These are phyloP conservation scores for Fraxinus sp. DNA, from an alignment of 305 asterid genomes.

Conservation along the genomic window DNA sequence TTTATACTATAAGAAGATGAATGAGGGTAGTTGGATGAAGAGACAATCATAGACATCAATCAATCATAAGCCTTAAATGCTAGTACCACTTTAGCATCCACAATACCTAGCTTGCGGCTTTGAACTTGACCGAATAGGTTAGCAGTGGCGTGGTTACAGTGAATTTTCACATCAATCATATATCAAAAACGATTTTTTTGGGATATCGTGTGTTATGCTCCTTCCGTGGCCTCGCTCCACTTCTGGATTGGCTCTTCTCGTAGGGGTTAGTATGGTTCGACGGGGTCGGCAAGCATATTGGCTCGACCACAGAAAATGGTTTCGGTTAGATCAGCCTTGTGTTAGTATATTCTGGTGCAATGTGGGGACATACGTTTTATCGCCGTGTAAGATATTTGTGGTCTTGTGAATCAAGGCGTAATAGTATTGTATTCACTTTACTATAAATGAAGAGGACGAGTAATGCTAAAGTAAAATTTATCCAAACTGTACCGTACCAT, in stretches of 20 bases:
- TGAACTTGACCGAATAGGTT: not conserved
- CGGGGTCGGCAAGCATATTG: not conserved
- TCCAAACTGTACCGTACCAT: not conserved
- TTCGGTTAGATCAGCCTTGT: no score
- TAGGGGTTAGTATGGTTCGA: not conserved
- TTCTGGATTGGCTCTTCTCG: not conserved
- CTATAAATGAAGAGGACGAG: constrained; percentile 21
- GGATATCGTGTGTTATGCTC: not conserved
- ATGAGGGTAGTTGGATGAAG: not conserved
- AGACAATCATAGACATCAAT: no score
- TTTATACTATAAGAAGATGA: no score
- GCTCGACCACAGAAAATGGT: no score
- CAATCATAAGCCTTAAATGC: not conserved
- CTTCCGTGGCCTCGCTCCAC: not conserved
- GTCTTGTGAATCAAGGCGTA: no score
- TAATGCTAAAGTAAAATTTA: constrained; percentile 30
- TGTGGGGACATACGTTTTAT: no score
- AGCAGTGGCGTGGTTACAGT: no score
- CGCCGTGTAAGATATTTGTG: no score
- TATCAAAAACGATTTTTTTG: not conserved
- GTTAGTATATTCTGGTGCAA: no score
- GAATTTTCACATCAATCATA: not conserved
- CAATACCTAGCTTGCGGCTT: not conserved
- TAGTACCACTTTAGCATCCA: not conserved
- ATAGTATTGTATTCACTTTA: not conserved